These are phyloP conservation scores for Saturnispora diversa DNA, from an alignment of 805 yeast genomes.

Conservation along the genomic window DNA sequence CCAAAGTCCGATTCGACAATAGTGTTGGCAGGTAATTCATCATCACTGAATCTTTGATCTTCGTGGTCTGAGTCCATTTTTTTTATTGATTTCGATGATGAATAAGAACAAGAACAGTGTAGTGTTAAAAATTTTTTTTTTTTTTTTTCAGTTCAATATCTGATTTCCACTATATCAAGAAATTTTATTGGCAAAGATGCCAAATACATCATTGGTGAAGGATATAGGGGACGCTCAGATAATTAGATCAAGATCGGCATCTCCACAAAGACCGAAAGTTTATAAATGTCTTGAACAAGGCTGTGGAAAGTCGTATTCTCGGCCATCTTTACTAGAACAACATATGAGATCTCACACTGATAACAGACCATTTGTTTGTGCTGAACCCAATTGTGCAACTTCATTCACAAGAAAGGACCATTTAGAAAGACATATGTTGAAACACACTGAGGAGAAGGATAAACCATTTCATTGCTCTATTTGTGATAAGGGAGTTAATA, in stretches of 20 bases:
- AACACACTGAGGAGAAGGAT: slow-evolving; percentile 45
- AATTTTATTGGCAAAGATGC: not conserved
- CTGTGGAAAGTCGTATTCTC: slow-evolving; percentile 68
- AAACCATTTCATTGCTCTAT: slow-evolving; percentile 66
- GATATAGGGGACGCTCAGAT: not conserved
- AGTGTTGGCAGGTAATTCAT: slow-evolving; percentile 47
- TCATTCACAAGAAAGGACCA: slow-evolving; percentile 73
- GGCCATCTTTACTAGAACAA: slow-evolving; percentile 78
- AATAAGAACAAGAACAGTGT: slow-evolving; percentile 1
- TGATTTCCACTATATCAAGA: too few relatives aligned
- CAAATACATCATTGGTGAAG: not conserved
- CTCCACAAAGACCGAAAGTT: slow-evolving; percentile 44
- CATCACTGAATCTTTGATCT: slow-evolving; percentile 30
- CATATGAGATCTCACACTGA: slow-evolving; percentile 73
- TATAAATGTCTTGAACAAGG: slow-evolving; percentile 56
- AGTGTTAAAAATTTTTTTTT: slow-evolving; percentile 12
- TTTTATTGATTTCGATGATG: not conserved
- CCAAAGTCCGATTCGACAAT: slow-evolving; percentile 38
- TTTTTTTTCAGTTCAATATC: too few relatives aligned
- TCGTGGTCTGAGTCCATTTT: slow-evolving; percentile 9
- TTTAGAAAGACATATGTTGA: slow-evolving; percentile 61
- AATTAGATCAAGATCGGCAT: slow-evolving; percentile 27
- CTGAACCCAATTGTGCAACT: slow-evolving; percentile 46
- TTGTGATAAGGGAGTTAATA: slow-evolving; percentile 78
- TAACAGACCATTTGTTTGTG: slow-evolving; percentile 70